phyloP scores from a whole-genome alignment of 495 filamentous ascomycete species.

The Xylaria longipes region DNA sequence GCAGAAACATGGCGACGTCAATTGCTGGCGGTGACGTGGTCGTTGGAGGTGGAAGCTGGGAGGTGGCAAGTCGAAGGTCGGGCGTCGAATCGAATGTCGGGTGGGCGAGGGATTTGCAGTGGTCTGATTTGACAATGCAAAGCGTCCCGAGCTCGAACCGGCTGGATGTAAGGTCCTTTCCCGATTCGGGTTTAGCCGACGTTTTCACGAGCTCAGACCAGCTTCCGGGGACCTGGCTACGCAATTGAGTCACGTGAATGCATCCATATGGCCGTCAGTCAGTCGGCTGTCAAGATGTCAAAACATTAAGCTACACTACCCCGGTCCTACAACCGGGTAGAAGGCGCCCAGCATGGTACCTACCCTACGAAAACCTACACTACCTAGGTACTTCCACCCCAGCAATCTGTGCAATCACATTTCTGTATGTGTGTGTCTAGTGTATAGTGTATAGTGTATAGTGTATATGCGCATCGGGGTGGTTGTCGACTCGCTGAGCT shows the following conservation, averaged over 20 bases:
- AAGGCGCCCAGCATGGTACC: too few relatives aligned
- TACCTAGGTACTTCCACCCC: too few relatives aligned
- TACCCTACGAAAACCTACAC: too few relatives aligned
- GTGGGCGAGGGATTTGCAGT: conserved; percentile 40
- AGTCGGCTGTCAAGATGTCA: neutral
- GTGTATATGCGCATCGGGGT: neutral
- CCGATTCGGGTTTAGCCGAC: conserved; percentile 27
- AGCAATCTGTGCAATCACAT: too few relatives aligned
- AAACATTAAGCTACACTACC: neutral
- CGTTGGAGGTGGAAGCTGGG: conserved; percentile 23
- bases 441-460: too few relatives aligned
- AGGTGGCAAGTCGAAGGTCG: conserved; percentile 17
- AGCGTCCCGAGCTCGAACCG: conserved; percentile 32
- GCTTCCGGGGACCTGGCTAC: neutral
- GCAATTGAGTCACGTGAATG: conserved; percentile 12
- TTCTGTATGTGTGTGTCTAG: too few relatives aligned
- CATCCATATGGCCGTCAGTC: neutral
- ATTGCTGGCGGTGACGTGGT: conserved; percentile 2
- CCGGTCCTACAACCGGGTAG: neutral
- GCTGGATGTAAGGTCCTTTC: conserved; percentile 32
- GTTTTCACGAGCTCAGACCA: conserved; percentile 14
- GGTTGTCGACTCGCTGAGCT: neutral
- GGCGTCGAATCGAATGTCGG: conserved; percentile 20
- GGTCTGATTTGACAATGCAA: conserved; percentile 40
- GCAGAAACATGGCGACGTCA: conserved; percentile 74